phyloP scores from a whole-genome alignment of 495 filamentous ascomycete species.

The Penicillium verhagenii region DNA sequence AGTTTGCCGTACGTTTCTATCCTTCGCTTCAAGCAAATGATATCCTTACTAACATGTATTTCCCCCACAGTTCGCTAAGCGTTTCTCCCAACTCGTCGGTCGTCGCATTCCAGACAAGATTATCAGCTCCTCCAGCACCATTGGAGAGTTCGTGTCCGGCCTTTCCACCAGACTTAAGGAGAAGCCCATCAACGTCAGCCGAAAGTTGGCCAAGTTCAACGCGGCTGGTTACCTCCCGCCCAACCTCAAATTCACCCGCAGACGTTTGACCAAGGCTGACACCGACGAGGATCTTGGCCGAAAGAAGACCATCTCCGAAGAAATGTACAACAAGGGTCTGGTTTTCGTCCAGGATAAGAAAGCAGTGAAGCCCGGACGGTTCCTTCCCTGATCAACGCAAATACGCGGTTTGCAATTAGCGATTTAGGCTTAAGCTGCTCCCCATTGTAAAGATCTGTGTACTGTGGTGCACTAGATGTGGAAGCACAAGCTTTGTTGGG shows the following conservation, averaged over 20 bases:
- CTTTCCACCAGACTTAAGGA: slow-evolving; percentile 28
- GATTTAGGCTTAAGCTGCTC: neutral
- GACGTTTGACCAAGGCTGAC: slow-evolving; percentile 63
- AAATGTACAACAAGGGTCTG: slow-evolving; percentile 63
- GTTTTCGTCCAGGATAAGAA: slow-evolving; percentile 9
- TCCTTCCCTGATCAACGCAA: neutral
- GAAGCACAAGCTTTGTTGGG: slow-evolving; percentile 10
- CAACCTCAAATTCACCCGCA: slow-evolving; percentile 66
- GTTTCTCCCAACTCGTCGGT: slow-evolving; percentile 74
- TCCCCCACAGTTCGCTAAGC: slow-evolving; percentile 65
- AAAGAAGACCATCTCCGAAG: slow-evolving; percentile 79
- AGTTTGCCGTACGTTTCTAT: slow-evolving; percentile 66
- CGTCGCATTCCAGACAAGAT: slow-evolving; percentile 67
- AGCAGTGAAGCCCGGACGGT: neutral
- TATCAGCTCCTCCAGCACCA: slow-evolving; percentile 52
- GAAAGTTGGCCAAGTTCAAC: slow-evolving; percentile 46
- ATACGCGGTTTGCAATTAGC: neutral
- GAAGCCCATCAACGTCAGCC: slow-evolving; percentile 17
- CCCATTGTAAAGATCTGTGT: slow-evolving; percentile 8
- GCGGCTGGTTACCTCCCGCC: slow-evolving; percentile 44
- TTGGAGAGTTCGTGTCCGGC: slow-evolving; percentile 49
- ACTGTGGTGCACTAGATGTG: neutral
- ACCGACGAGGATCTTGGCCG: slow-evolving; percentile 75
- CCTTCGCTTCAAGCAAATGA: too few relatives aligned
- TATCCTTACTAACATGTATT: neutral